Evolutionary conservation across 2,329 filamentous ascomycete species (phyloP), one percentile per base, ranked within the genome.

Genomic region (Penicillium sp.): DNA sequence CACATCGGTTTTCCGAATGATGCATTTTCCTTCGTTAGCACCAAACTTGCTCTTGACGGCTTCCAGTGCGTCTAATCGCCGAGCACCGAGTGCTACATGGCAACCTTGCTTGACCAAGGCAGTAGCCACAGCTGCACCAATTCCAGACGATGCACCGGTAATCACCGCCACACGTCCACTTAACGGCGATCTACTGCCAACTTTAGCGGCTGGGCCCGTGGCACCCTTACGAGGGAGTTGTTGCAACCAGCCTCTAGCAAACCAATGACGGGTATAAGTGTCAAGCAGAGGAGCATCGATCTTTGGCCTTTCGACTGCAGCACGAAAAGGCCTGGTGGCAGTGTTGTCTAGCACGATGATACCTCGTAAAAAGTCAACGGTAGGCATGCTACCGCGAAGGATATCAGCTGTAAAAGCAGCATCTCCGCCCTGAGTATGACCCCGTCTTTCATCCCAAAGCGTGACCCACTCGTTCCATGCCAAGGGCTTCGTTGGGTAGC

Each of bases 201-300:
- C 71, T 49, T 75, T 74, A 3, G 71, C 71, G 20, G 75, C 67
- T 6, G 77, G 76, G 30, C 76, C 76, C 2, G 76, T 70, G 49
- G 77, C 74, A 47, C 75, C 68, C 12, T 77, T 76, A 5, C 78
- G 79, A 3, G 89, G 88, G 18, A 86, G 80, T 2, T 76, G 78
- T 5, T 83, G 79, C 4, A 93, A 78, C 89, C 89, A 93, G 46
- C 89, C 89, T 69, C 89, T 78, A 18, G 88, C 87, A 66, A 87
- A 92, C 79, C 89, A 93, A 69, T 92, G 87, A 16, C 89, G 86
- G 21, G 87, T 83, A 67, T 93, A 93, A 0, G 85, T 92, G 69
- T 89, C 85, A 6, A 91, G 81, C n/a, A 93, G 76, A 14, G 83
- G 78, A 18, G 73, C 77, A 65, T 91, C 87, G 23, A 91, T 86